Conservation (phyloP, 1,284 basidiomycete species). For the Hypsizygus ulmarius region DNA sequence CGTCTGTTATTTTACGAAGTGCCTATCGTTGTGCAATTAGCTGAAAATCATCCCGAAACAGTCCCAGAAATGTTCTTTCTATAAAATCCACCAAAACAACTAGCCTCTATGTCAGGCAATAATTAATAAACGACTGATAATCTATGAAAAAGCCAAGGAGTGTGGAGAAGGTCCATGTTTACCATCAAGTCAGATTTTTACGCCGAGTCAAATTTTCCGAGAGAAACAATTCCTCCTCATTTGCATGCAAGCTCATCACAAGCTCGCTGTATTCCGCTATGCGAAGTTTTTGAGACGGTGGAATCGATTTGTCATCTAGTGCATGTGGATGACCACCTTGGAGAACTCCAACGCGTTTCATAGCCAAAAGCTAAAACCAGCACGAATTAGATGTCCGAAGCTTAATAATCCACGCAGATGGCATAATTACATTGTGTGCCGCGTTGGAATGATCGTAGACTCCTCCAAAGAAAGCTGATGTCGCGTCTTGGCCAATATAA, state of each 20-base stretch:
- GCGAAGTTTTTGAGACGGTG: conserved; percentile 62
- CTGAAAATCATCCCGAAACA: too few species aligned
- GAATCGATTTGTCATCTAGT: conserved; percentile 53
- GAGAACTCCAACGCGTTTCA: conserved; percentile 86
- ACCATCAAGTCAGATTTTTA: too few species aligned
- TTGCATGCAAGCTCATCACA: not conserved
- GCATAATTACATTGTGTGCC: conserved; percentile 70
- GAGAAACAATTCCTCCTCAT: not conserved
- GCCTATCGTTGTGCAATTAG: too few species aligned
- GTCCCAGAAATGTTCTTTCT: too few species aligned
- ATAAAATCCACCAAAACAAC: too few species aligned
- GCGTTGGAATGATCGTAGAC: conserved; percentile 94
- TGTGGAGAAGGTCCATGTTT: too few species aligned
- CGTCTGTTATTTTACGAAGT: too few species aligned
- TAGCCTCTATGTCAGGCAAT: too few species aligned
- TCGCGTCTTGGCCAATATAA: conserved; percentile 79
- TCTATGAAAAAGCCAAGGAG: too few species aligned
- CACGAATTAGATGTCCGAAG: too few species aligned
- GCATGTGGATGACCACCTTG: conserved; percentile 65
- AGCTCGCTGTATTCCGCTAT: conserved; percentile 62
- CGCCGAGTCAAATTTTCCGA: not conserved
- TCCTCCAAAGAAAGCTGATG: conserved; percentile 92
- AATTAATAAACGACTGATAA: too few species aligned
- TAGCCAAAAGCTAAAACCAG: conserved; percentile 30
- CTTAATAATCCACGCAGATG: too few species aligned